phyloP scores from a whole-genome alignment of 129 eudicot species.

The Flaveria bidentis region DNA sequence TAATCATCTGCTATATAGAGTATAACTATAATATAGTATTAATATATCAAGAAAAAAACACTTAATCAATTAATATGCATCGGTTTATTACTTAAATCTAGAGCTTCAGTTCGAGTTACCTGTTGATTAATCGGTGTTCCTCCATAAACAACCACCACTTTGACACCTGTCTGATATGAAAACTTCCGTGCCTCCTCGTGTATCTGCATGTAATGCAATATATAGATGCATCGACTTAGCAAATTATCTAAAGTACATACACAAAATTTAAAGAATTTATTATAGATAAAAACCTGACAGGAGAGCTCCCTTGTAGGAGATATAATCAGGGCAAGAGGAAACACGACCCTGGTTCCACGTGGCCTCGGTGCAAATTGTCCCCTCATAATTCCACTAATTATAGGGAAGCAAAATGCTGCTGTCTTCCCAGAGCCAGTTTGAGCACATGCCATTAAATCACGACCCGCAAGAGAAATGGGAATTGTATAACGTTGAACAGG shows the following conservation, averaged over 20 bases:
- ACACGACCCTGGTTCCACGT: slow-evolving; percentile 56
- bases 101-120: slow-evolving; percentile 23
- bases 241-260: not conserved
- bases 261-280: not conserved
- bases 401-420: slow-evolving; percentile 86
- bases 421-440: slow-evolving; percentile 88
- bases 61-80: not conserved
- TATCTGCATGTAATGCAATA: slow-evolving; percentile 54
- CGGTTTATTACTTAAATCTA: not conserved
- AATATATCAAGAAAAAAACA: slow-evolving; percentile 4
- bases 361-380: slow-evolving; percentile 42
- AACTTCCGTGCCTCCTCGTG: slow-evolving; percentile 76
- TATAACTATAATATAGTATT: not conserved
- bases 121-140: slow-evolving; percentile 84
- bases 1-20: not conserved
- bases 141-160: slow-evolving; percentile 84
- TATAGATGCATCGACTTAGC: not conserved
- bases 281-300: slow-evolving; percentile 15
- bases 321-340: slow-evolving; percentile 70
- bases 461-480: slow-evolving; percentile 73
- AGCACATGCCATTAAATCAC: slow-evolving; percentile 89
- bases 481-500: slow-evolving; percentile 79
- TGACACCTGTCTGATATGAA: slow-evolving; percentile 81
- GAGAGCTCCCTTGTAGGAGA: slow-evolving; percentile 82
- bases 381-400: slow-evolving; percentile 76